phyloP scores from a whole-genome alignment of 2,329 filamentous ascomycete species.

The Elsinoe necatrix region DNA sequence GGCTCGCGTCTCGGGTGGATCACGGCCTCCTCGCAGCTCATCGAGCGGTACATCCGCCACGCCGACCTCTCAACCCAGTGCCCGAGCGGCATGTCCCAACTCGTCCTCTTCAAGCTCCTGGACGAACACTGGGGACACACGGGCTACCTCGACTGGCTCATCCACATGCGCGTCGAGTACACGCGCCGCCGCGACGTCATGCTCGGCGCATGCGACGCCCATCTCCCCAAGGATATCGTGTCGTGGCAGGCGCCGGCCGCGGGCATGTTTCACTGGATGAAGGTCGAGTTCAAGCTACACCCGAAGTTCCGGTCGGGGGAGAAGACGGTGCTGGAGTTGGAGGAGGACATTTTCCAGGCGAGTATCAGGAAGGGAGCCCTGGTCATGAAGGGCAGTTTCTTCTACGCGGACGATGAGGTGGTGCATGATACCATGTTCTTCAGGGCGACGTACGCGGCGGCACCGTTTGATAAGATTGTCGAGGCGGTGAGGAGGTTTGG shows the following conservation, averaged over 20 bases:
- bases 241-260: slow-evolving; percentile 72
- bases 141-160: slow-evolving; percentile 83
- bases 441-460: slow-evolving; percentile 80
- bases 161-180: slow-evolving; percentile 72
- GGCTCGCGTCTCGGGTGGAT: slow-evolving; percentile 82
- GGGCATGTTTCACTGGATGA: slow-evolving; percentile 91
- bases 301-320: slow-evolving; percentile 43
- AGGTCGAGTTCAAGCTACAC: slow-evolving; percentile 58
- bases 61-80: slow-evolving; percentile 79
- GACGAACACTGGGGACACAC: slow-evolving; percentile 92
- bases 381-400: slow-evolving; percentile 82
- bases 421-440: slow-evolving; percentile 65
- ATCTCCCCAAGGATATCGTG: slow-evolving; percentile 65
- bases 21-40: slow-evolving; percentile 73
- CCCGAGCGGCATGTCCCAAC: slow-evolving; percentile 74
- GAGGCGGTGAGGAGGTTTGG: slow-evolving; percentile 57
- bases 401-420: slow-evolving; percentile 62
- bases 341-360: slow-evolving; percentile 76
- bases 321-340: slow-evolving; percentile 55
- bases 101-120: slow-evolving; percentile 77
- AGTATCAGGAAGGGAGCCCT: slow-evolving; percentile 71
- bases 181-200: slow-evolving; percentile 69
- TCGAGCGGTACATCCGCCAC: slow-evolving; percentile 74
- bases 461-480: slow-evolving; percentile 45
- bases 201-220: slow-evolving; percentile 68